Conservation (phyloP, 2,329 filamentous ascomycete genomes). For the Ophiostoma triangulosporum region DNA sequence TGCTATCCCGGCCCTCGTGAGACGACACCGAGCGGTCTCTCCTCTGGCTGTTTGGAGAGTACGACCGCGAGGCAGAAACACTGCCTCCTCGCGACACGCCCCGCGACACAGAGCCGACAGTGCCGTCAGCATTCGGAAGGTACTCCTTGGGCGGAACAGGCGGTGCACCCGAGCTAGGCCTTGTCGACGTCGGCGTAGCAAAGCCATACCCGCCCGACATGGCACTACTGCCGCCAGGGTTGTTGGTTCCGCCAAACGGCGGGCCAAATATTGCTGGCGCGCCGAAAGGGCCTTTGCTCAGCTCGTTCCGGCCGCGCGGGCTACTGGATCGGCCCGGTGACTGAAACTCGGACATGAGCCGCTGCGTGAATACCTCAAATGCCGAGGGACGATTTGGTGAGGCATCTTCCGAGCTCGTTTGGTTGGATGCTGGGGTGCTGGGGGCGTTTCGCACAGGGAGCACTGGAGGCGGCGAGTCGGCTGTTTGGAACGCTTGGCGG, state of each 20-base stretch:
- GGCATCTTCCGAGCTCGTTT: conserved; percentile 30
- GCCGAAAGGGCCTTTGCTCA: conserved; percentile 4
- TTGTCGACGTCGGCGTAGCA: conserved; percentile 21
- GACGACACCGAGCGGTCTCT: conserved; percentile 15
- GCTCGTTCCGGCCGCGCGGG: conserved; percentile 36
- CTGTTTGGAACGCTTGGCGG: conserved; percentile 49
- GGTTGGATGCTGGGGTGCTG: conserved; percentile 23
- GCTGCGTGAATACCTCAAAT: conserved; percentile 48
- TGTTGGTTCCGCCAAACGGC: neutral
- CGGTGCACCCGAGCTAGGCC: conserved; percentile 15
- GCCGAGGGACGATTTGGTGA: conserved; percentile 42
- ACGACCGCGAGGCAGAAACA: conserved; percentile 22
- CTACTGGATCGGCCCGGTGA: conserved; percentile 38
- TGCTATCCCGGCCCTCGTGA: conserved; percentile 19
- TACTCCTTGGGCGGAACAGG: conserved; percentile 29
- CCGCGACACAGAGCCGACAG: no score
- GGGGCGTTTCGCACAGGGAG: conserved; percentile 10
- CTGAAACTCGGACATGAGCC: conserved; percentile 45
- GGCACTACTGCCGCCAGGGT: neutral
- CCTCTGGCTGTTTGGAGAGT: conserved; percentile 26
- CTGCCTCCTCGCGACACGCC: conserved; percentile 17
- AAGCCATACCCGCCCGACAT: conserved; percentile 16
- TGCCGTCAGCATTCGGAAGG: conserved; percentile 20
- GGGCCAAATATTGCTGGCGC: neutral
- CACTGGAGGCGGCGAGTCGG: conserved; percentile 24